Conservation (phyloP, 768 basidiomycete genomes). For the Pisolithus sp. region DNA sequence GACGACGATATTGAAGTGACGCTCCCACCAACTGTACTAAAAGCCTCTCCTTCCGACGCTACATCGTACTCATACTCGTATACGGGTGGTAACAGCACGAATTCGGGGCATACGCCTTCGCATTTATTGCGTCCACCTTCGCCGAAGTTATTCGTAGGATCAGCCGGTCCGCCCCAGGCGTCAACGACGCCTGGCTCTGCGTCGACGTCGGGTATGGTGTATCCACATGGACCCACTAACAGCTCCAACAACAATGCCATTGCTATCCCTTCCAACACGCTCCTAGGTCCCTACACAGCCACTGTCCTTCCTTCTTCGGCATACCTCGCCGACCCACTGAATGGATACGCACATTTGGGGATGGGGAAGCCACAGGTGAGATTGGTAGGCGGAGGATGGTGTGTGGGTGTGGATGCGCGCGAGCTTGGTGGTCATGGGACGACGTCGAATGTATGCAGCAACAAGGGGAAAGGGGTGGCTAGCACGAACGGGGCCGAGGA, state of each 20-base stretch:
- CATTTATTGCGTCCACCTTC: slow-evolving; percentile 24
- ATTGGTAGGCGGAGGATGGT: slow-evolving; percentile 68
- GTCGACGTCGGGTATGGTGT: slow-evolving; percentile 3
- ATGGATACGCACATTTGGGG: slow-evolving; percentile 79
- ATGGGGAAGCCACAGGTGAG: slow-evolving; percentile 83
- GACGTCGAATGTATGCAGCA: slow-evolving; percentile 15
- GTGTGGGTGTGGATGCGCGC: slow-evolving; percentile 76
- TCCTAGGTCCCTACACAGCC: slow-evolving; percentile 60
- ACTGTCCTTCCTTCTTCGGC: slow-evolving; percentile 57
- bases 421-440: slow-evolving; percentile 45
- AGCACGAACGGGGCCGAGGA: slow-evolving; percentile 25
- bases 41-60: slow-evolving; percentile 7
- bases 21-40: slow-evolving; percentile 21
- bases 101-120: slow-evolving; percentile 13
- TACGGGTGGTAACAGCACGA: background rate
- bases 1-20: slow-evolving; percentile 20
- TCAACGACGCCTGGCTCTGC: slow-evolving; percentile 17
- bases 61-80: background rate
- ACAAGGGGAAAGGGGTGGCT: slow-evolving; percentile 58
- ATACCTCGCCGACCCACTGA: slow-evolving; percentile 76
- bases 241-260: slow-evolving; percentile 33
- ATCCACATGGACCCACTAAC: slow-evolving; percentile 25
- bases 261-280: slow-evolving; percentile 46
- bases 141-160: slow-evolving; percentile 19
- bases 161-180: slow-evolving; percentile 2